Evolutionary conservation across 2,329 filamentous ascomycete species (phyloP).

Genomic region (Kalmusia sp.): DNA sequence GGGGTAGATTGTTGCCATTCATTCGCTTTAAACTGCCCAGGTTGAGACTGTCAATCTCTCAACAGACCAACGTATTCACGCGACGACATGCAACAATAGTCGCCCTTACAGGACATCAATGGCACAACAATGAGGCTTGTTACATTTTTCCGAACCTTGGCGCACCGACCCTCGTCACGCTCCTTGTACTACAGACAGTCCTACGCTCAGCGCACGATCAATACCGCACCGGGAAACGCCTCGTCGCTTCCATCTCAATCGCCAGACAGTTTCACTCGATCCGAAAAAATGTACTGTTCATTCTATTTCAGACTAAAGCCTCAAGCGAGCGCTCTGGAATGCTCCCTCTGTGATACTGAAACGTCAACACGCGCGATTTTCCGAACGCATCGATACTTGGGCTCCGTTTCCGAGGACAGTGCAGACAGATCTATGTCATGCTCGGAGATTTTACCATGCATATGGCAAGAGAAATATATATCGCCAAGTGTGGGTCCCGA

Average conservation of each 20-base stretch:
- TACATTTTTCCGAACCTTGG: slow-evolving; percentile 21
- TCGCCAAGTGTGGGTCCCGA: slow-evolving; percentile 13
- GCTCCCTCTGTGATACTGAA: slow-evolving; percentile 8
- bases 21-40: too few relatives aligned
- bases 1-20: too few relatives aligned
- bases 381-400: not conserved
- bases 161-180: slow-evolving; percentile 30
- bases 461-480: slow-evolving; percentile 4
- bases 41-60: not conserved
- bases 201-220: slow-evolving; percentile 14
- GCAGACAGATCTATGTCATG: not conserved
- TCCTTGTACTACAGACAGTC: slow-evolving; percentile 25
- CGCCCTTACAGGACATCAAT: slow-evolving; percentile 29
- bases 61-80: not conserved
- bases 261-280: slow-evolving; percentile 20
- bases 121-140: slow-evolving; percentile 15
- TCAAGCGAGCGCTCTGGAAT: slow-evolving; percentile 33
- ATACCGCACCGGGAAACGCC: slow-evolving; percentile 5
- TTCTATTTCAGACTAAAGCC: slow-evolving; percentile 10
- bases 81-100: slow-evolving; percentile 22
- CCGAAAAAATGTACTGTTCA: slow-evolving; percentile 19
- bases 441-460: slow-evolving; percentile 7
- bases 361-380: slow-evolving; percentile 14
- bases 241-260: slow-evolving; percentile 1
- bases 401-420: not conserved